A percentile compares a stretch with the other conserved stretches of the same genome.
phyloP scores from a whole-genome alignment of 768 basidiomycete species.

The Kwoniella newhampshirensis region DNA sequence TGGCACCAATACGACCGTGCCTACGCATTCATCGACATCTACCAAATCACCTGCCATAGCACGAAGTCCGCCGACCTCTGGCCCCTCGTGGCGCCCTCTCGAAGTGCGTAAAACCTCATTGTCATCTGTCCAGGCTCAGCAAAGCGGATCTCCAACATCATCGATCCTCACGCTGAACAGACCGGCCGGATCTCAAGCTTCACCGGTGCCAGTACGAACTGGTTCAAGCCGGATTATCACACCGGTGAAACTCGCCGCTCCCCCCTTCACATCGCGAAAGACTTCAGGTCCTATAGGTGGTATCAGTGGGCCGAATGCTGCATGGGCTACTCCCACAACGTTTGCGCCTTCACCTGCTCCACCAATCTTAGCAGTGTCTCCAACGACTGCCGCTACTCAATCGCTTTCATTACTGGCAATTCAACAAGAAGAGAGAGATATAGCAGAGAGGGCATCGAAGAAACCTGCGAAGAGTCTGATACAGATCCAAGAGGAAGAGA shows the following conservation, averaged over 20 bases:
- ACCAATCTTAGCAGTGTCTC: conserved; percentile 54
- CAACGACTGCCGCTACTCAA: conserved; percentile 41
- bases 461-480: conserved; percentile 64
- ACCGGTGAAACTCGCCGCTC: conserved; percentile 16
- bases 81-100: conserved; percentile 30
- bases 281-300: conserved; percentile 20
- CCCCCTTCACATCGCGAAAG: conserved; percentile 15
- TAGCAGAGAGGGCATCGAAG: conserved; percentile 53
- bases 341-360: conserved; percentile 30
- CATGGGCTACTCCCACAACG: conserved; percentile 60
- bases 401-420: conserved; percentile 75
- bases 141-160: conserved; percentile 11
- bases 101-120: conserved; percentile 28
- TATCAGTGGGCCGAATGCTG: conserved; percentile 51
- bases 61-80: conserved; percentile 15
- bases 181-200: conserved; percentile 21
- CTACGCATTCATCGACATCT: conserved; percentile 18
- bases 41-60: conserved; percentile 13
- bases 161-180: conserved; percentile 8
- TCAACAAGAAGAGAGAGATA: conserved; percentile 69
- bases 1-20: conserved; percentile 6
- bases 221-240: conserved; percentile 31
- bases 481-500: conserved; percentile 80
- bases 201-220: conserved; percentile 27
- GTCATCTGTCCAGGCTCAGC: conserved; percentile 36